Evolutionary conservation across 2,329 filamentous ascomycete species (phyloP).

Genomic region (Tolypocladium nubicola): DNA sequence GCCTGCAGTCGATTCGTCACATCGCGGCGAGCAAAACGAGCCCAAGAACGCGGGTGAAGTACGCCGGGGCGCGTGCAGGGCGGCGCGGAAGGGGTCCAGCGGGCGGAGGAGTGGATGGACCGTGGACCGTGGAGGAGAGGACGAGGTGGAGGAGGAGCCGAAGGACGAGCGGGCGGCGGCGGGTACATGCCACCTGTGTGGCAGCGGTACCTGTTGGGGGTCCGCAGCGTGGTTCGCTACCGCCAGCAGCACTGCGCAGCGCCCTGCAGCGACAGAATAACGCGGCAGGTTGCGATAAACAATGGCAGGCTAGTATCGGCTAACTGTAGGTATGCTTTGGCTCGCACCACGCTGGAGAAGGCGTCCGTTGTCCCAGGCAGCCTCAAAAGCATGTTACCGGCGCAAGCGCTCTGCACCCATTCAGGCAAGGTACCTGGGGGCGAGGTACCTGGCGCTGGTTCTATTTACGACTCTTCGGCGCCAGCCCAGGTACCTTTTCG

Average conservation of each 20-base stretch:
- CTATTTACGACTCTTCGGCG: conserved; percentile 1
- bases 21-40: conserved; percentile 47
- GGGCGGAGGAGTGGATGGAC: conserved; percentile 16
- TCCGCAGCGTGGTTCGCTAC: too few species aligned
- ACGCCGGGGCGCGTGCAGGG: conserved; percentile 14
- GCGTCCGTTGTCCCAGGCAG: not conserved
- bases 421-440: not conserved
- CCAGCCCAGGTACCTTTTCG: conserved; percentile 5
- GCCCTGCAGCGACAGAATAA: not conserved
- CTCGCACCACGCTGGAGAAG: not conserved
- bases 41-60: conserved; percentile 48
- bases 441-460: not conserved
- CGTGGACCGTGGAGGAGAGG: conserved; percentile 14
- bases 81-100: conserved; percentile 19
- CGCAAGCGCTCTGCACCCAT: not conserved
- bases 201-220: not conserved
- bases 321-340: not conserved
- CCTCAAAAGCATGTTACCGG: not conserved
- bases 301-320: not conserved
- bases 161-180: conserved; percentile 6
- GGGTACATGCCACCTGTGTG: conserved; percentile 1
- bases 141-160: conserved; percentile 14
- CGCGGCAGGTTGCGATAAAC: not conserved
- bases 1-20: conserved; percentile 22
- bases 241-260: too few species aligned